Percentiles rank a stretch among this genome's conserved stretches.
phyloP scores from a whole-genome alignment of 2,329 filamentous ascomycete genomes.

The Huntiella omanensis region DNA sequence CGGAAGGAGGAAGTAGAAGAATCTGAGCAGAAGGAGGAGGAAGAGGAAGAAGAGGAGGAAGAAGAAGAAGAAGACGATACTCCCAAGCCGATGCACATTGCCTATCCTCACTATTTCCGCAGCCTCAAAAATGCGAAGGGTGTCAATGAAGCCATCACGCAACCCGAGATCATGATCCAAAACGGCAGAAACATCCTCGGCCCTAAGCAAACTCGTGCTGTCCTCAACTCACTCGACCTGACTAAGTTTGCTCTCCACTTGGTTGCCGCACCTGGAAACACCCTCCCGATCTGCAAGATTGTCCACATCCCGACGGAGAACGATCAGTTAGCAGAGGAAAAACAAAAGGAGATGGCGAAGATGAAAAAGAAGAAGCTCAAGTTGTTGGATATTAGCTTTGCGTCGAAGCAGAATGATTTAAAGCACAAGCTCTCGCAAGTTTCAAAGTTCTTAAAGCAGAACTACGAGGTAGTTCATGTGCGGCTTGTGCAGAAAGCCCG shows the following conservation, averaged over 20 bases:
- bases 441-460: constrained; percentile 51
- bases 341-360: constrained; percentile 26
- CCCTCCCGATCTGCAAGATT: constrained; percentile 44
- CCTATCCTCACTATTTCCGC: not conserved
- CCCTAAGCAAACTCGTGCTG: constrained; percentile 20
- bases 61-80: no score
- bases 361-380: constrained; percentile 35
- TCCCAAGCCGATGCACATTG: no score
- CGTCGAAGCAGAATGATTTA: constrained; percentile 59
- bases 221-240: constrained; percentile 23
- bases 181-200: constrained; percentile 21
- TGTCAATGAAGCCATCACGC: constrained; percentile 21
- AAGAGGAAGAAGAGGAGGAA: no score
- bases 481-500: constrained; percentile 42
- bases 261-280: constrained; percentile 21
- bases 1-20: no score
- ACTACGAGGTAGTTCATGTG: constrained; percentile 51
- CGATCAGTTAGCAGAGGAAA: constrained; percentile 23
- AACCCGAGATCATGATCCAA: constrained; percentile 24
- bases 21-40: no score
- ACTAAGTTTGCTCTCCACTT: constrained; percentile 23
- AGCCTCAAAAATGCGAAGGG: not conserved
- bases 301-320: constrained; percentile 36
- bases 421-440: constrained; percentile 50
- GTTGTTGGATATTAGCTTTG: constrained; percentile 81